Evolutionary conservation across 306 rosid genomes (phyloP).

Genomic region (Prunus kanzakura): DNA sequence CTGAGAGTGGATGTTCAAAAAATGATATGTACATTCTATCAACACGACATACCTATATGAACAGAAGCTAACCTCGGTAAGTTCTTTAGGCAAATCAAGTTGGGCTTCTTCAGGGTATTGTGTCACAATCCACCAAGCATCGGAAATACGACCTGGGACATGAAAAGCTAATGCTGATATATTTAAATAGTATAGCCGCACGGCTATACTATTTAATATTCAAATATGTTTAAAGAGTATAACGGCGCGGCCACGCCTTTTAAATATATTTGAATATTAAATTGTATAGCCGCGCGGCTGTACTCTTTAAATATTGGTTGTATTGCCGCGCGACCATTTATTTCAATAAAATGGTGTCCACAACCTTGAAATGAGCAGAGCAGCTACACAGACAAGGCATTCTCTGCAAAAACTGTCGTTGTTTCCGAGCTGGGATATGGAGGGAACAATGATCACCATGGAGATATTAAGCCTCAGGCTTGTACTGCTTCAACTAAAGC

Average conservation of each 20-base stretch:
- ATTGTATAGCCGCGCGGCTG: too few species aligned
- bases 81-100: conserved; percentile 75
- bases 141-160: conserved; percentile 77
- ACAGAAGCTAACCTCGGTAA: conserved; percentile 46
- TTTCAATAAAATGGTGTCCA: too few species aligned
- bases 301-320: too few species aligned
- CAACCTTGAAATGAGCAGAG: not conserved
- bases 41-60: conserved; percentile 1
- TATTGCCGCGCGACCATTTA: too few species aligned
- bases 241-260: too few species aligned
- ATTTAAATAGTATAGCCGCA: too few species aligned
- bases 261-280: too few species aligned
- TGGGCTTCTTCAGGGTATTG: conserved; percentile 73
- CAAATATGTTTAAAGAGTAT: not conserved
- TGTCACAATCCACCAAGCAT: conserved; percentile 93
- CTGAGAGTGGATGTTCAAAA: conserved; percentile 10
- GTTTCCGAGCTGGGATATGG: not conserved
- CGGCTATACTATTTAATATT: too few species aligned
- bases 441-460: not conserved
- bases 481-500: not conserved
- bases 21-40: conserved; percentile 16
- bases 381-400: not conserved
- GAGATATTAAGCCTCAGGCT: not conserved
- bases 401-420: not conserved
- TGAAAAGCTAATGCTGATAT: conserved; percentile 16